These are phyloP conservation scores for Sordariomycetes sp. DNA, from an alignment of 2,329 filamentous ascomycete species.

Conservation along the genomic window DNA sequence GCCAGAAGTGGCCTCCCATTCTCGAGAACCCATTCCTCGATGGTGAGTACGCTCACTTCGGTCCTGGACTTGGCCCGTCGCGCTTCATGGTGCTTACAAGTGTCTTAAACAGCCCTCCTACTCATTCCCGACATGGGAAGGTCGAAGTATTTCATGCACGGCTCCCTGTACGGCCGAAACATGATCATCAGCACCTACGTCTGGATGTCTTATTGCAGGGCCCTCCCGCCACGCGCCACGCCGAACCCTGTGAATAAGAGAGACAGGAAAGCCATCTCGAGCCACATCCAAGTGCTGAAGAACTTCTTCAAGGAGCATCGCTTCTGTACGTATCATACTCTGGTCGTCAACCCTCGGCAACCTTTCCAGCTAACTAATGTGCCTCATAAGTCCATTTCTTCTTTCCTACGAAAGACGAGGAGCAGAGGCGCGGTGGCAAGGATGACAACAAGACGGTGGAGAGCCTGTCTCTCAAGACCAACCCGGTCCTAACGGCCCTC, in stretches of 20 bases:
- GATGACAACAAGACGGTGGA: constrained; percentile 21
- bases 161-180: constrained; percentile 55
- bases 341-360: background rate
- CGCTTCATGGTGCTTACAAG: background rate
- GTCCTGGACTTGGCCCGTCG: background rate
- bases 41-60: constrained; percentile 31
- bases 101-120: constrained; percentile 38
- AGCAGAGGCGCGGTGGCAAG: constrained; percentile 33
- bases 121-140: constrained; percentile 57
- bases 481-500: constrained; percentile 51
- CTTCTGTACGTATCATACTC: constrained; percentile 40
- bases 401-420: constrained; percentile 45
- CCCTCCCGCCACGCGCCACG: constrained; percentile 30
- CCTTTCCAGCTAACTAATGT: background rate
- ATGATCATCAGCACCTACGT: constrained; percentile 62
- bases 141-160: constrained; percentile 54
- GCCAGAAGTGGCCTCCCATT: constrained; percentile 47
- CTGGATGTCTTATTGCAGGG: constrained; percentile 39
- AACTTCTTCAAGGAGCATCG: constrained; percentile 52
- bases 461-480: constrained; percentile 51
- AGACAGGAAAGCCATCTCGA: constrained; percentile 53
- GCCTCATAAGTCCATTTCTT: constrained; percentile 43
- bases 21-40: constrained; percentile 59
- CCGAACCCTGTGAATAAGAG: constrained; percentile 16
- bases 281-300: constrained; percentile 62